Conservation (phyloP, 257 asterid species). For the Solanum infundibuliforme region DNA sequence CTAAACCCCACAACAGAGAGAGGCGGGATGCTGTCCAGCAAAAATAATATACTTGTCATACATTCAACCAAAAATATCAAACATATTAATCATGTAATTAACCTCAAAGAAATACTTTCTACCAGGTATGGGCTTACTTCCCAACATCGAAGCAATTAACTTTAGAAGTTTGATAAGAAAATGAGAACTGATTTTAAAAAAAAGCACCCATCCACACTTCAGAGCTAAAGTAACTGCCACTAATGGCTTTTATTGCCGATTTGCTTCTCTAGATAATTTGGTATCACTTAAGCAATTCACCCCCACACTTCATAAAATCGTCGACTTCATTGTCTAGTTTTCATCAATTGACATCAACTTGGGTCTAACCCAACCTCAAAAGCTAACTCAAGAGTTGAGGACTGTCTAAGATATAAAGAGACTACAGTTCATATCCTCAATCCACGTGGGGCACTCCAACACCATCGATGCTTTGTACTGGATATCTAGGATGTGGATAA, state of each 20-base stretch:
- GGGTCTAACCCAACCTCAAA: not conserved
- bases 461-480: not conserved
- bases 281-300: not conserved
- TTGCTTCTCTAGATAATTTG: not conserved
- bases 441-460: not conserved
- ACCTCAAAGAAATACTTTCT: not conserved
- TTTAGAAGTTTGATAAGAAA: not conserved
- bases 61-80: not conserved
- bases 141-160: not conserved
- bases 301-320: not conserved
- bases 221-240: not conserved
- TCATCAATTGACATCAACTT: not conserved
- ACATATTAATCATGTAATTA: not conserved
- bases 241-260: not conserved
- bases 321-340: not conserved
- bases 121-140: not conserved
- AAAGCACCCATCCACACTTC: not conserved
- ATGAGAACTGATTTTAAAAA: not conserved
- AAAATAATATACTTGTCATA: not conserved
- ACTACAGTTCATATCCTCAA: not conserved
- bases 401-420: not conserved
- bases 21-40: conserved; percentile 85
- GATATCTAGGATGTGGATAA: not conserved
- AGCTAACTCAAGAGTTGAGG: not conserved
- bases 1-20: conserved; percentile 87